These are phyloP conservation scores for Arthrobotrys musiformis DNA, from an alignment of 2,329 filamentous ascomycete species.

Conservation along the genomic window DNA sequence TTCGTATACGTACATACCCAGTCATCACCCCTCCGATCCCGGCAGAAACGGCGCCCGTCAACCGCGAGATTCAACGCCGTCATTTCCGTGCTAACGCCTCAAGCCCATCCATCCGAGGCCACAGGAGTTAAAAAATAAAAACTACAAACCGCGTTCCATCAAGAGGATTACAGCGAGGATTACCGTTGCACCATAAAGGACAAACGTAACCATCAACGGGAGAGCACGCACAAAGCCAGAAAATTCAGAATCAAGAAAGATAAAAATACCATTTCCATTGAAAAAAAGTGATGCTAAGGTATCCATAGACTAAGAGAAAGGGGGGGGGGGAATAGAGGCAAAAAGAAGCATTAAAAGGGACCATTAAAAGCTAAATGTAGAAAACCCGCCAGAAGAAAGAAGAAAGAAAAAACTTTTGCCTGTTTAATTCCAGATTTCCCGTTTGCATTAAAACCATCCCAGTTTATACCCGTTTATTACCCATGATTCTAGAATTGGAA, in stretches of 20 bases:
- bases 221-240: slow-evolving; percentile 13
- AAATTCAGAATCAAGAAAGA: background rate
- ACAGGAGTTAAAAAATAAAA: slow-evolving; percentile 4
- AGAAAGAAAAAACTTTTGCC: slow-evolving; percentile 1
- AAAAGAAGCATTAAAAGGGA: slow-evolving; percentile 17
- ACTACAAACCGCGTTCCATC: background rate
- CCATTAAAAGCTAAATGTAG: background rate
- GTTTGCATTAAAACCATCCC: slow-evolving; percentile 8
- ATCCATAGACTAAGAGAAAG: slow-evolving; percentile 1
- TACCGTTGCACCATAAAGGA: background rate
- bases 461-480: background rate
- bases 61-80: slow-evolving; percentile 11
- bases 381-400: background rate
- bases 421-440: background rate
- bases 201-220: slow-evolving; percentile 6
- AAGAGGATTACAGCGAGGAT: slow-evolving; percentile 4
- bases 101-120: background rate
- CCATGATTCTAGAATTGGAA: background rate
- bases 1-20: too few species aligned
- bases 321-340: too few species aligned
- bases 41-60: too few species aligned
- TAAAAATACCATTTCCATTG: background rate
- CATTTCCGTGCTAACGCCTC: background rate
- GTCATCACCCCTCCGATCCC: too few species aligned
- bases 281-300: slow-evolving; percentile 10